phyloP scores from a whole-genome alignment of 2,329 filamentous ascomycete genomes.

The Thielaviopsis punctulata region DNA sequence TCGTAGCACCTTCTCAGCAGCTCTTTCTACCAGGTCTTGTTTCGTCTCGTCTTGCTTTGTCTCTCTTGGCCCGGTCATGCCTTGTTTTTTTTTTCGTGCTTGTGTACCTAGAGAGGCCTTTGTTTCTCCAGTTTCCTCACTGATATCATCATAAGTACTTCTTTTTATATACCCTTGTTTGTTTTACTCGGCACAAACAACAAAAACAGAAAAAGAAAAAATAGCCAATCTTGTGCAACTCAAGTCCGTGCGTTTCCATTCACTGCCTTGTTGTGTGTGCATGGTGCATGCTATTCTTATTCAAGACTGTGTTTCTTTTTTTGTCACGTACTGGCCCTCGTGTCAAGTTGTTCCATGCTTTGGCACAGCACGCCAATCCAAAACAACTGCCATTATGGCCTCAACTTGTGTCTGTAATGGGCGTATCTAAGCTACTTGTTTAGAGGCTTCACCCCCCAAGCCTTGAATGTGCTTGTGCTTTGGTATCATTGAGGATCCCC shows the following conservation, averaged over 20 bases:
- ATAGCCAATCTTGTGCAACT: not conserved
- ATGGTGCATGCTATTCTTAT: not conserved
- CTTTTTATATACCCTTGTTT: no score
- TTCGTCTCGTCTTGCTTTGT: not conserved
- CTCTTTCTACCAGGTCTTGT: not conserved
- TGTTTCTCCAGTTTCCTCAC: not conserved
- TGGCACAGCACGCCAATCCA: not conserved
- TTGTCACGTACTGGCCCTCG: not conserved
- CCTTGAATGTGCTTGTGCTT: not conserved
- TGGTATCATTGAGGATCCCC: no score
- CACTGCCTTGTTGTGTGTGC: no score
- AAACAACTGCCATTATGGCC: not conserved
- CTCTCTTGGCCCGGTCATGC: not conserved
- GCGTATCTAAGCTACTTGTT: no score
- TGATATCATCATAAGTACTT: not conserved
- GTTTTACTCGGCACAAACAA: not conserved
- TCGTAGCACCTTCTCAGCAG: not conserved
- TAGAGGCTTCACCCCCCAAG: no score
- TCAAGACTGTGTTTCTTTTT: not conserved
- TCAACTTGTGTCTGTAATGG: not conserved
- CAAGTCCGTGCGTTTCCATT: not conserved
- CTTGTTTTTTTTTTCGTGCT: not conserved
- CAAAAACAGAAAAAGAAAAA: not conserved
- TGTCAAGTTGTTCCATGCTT: not conserved
- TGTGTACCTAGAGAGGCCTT: not conserved